Percentiles rank a stretch among this genome's conserved stretches.
phyloP scores from a whole-genome alignment of 2,329 filamentous ascomycete species.

The Pyrenophora seminiperda region DNA sequence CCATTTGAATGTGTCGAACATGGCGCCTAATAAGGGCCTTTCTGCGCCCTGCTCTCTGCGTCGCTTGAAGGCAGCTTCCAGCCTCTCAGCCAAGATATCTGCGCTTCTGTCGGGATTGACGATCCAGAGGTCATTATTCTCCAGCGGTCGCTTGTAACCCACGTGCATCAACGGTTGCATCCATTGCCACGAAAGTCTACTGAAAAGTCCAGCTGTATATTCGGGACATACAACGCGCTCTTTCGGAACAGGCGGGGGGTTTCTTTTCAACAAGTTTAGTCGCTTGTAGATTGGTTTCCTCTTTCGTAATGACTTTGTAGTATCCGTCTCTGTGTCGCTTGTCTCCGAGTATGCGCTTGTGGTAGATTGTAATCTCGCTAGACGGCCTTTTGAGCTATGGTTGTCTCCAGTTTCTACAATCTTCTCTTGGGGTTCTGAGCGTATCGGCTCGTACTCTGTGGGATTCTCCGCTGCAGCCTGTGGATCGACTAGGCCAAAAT shows the following conservation, averaged over 20 bases:
- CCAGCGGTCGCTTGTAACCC: constrained; percentile 83
- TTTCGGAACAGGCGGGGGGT: constrained; percentile 61
- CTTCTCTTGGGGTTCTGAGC: constrained; percentile 38
- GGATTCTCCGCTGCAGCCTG: constrained; percentile 41
- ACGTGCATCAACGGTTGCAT: constrained; percentile 82
- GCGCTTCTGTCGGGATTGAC: constrained; percentile 82
- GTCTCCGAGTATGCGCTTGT: constrained; percentile 36
- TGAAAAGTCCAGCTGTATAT: constrained; percentile 74
- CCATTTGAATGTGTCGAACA: constrained; percentile 82
- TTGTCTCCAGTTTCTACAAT: constrained; percentile 34
- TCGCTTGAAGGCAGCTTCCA: constrained; percentile 71
- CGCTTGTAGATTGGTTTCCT: constrained; percentile 66
- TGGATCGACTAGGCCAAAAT: constrained; percentile 43
- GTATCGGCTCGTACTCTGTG: constrained; percentile 49
- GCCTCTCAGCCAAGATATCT: constrained; percentile 68
- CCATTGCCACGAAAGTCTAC: constrained; percentile 83
- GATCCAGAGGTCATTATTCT: constrained; percentile 83
- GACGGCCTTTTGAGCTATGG: constrained; percentile 25
- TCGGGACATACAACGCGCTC: constrained; percentile 67
- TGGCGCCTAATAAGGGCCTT: constrained; percentile 75
- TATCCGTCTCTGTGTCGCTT: constrained; percentile 37
- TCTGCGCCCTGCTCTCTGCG: constrained; percentile 69
- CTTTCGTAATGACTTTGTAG: constrained; percentile 29
- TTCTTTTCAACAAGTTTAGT: constrained; percentile 55
- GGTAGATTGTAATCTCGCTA: constrained; percentile 38